Conservation (phyloP, 805 yeast genomes). For the Metschnikowia orientalis region DNA sequence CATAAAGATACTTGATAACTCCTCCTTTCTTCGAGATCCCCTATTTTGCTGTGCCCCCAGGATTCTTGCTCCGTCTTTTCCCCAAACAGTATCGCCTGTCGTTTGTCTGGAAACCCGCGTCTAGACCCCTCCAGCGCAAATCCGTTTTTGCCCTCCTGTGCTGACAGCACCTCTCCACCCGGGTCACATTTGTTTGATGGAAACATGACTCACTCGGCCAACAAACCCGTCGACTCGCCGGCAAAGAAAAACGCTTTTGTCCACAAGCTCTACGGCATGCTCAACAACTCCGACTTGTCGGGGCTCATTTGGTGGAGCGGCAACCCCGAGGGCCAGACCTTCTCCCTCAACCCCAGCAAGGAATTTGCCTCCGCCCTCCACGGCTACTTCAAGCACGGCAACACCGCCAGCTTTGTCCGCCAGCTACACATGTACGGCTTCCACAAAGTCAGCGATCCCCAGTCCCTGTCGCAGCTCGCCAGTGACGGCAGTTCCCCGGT, state of each 20-base stretch:
- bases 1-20: too few relatives aligned
- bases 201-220: constrained; percentile 4
- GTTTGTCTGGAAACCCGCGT: constrained; percentile 4
- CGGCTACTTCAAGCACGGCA: constrained; percentile 88
- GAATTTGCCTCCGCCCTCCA: constrained; percentile 59
- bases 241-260: constrained; percentile 59
- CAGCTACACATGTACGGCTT: constrained; percentile 96
- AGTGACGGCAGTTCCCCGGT: constrained; percentile 30
- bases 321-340: constrained; percentile 47
- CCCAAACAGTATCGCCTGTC: constrained; percentile 3
- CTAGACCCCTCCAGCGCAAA: neutral
- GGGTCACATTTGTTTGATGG: neutral
- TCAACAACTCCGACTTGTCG: constrained; percentile 29
- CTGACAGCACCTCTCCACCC: neutral
- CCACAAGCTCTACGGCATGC: constrained; percentile 40
- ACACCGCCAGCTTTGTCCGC: constrained; percentile 87
- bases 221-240: constrained; percentile 24
- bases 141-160: neutral
- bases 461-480: constrained; percentile 5
- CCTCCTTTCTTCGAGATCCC: too few relatives aligned
- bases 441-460: constrained; percentile 66
- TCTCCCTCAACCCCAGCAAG: constrained; percentile 60
- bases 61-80: too few relatives aligned
- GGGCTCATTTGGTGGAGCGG: constrained; percentile 43
- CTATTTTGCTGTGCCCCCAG: too few relatives aligned